Evolutionary conservation across 352 stramenopile species (phyloP).

Genomic region (Globisporangium viniferum): DNA sequence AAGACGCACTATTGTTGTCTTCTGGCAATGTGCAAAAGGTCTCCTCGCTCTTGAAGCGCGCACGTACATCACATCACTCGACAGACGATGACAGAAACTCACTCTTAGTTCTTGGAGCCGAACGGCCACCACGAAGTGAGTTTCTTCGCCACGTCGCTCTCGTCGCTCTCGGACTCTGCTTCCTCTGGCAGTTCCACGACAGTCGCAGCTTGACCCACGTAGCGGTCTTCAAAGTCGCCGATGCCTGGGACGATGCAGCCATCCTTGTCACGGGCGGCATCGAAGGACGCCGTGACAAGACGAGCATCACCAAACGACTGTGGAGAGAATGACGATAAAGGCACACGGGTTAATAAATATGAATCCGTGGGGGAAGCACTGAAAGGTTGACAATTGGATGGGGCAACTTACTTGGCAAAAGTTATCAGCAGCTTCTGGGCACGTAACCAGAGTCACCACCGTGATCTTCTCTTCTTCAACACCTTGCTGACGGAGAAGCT

Average conservation of each 20-base stretch:
- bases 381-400: background rate
- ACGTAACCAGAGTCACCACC: constrained; percentile 77
- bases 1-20: background rate
- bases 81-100: background rate
- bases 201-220: constrained; percentile 35
- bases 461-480: constrained; percentile 79
- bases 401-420: constrained; percentile 59
- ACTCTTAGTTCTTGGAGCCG: constrained; percentile 13
- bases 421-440: constrained; percentile 67
- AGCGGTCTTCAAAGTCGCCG: constrained; percentile 74
- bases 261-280: constrained; percentile 49
- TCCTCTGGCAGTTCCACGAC: constrained; percentile 33
- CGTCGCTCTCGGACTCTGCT: constrained; percentile 28
- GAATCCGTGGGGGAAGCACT: background rate
- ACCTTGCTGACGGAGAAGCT: constrained; percentile 70
- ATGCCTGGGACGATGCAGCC: constrained; percentile 71
- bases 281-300: constrained; percentile 78
- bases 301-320: constrained; percentile 68
- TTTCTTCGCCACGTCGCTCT: constrained; percentile 40
- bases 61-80: background rate
- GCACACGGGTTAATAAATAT: background rate
- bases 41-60: too few species aligned
- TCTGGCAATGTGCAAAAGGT: background rate
- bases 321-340: background rate
- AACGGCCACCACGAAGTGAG: constrained; percentile 38